These are phyloP conservation scores for Picea abies DNA, from an alignment of 83 land plant species.

Conservation along the genomic window DNA sequence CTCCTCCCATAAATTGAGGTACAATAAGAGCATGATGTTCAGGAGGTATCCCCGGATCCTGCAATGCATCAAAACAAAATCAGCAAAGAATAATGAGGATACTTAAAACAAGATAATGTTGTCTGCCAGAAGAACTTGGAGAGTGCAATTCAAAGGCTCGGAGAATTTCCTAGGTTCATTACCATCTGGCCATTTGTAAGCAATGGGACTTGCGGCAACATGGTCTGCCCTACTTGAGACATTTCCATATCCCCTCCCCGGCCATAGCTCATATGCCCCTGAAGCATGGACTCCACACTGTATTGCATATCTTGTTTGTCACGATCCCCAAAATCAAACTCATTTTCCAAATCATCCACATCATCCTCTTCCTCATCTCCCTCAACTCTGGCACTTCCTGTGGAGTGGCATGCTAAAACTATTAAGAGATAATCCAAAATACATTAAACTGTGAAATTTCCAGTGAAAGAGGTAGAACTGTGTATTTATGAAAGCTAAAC, in stretches of 20 bases:
- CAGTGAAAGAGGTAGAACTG: no score
- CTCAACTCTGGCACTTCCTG: constrained; percentile 33
- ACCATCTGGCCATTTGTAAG: constrained; percentile 60
- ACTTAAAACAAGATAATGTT: neutral
- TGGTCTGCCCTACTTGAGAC: constrained; percentile 17
- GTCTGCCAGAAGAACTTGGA: neutral
- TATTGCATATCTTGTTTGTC: constrained; percentile 32
- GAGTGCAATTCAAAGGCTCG: neutral
- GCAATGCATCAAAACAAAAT: constrained; percentile 30
- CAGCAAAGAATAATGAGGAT: neutral
- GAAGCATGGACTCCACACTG: constrained; percentile 68
- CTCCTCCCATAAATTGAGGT: constrained; percentile 50
- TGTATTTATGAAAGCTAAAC: neutral
- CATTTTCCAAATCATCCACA: constrained; percentile 72
- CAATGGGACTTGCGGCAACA: constrained; percentile 40
- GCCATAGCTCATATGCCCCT: constrained; percentile 83
- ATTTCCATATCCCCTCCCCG: constrained; percentile 60
- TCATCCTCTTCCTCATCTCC: constrained; percentile 91
- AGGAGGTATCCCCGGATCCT: constrained; percentile 66
- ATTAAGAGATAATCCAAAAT: neutral
- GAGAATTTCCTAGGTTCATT: neutral
- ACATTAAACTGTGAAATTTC: neutral
- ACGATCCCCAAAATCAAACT: constrained; percentile 60
- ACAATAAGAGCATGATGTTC: constrained; percentile 72
- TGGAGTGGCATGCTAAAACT: no score